These are phyloP conservation scores for Vaccinium vitisidaea DNA, from an alignment of 148 eudicot genomes.

Conservation along the genomic window DNA sequence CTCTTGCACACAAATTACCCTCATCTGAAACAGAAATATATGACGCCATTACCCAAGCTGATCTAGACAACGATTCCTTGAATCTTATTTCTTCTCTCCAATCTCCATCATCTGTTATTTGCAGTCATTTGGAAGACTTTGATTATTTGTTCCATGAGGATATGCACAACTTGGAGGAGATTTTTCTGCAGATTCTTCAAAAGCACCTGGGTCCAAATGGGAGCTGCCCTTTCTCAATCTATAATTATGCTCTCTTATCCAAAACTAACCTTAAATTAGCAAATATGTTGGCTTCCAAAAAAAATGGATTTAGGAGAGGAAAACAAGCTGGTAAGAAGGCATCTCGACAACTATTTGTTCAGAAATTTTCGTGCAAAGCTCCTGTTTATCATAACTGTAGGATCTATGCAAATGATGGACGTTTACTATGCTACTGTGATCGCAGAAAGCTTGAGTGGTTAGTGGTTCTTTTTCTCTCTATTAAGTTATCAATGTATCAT, in stretches of 20 bases:
- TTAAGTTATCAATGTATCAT: not conserved
- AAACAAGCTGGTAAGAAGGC: constrained; percentile 55
- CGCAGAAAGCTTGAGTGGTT: constrained; percentile 95
- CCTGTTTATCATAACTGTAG: constrained; percentile 97
- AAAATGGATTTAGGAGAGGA: constrained; percentile 47
- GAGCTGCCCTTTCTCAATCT: constrained; percentile 72
- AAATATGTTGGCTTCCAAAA: constrained; percentile 37
- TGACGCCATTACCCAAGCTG: constrained; percentile 52
- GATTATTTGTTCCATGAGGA: constrained; percentile 43
- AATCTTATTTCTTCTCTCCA: constrained; percentile 25
- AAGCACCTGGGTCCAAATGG: constrained; percentile 72
- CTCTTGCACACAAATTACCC: constrained; percentile 68
- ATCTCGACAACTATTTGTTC: constrained; percentile 82
- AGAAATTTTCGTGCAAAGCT: constrained; percentile 95
- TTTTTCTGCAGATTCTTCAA: constrained; percentile 47
- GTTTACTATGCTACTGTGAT: constrained; percentile 90
- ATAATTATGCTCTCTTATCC: constrained; percentile 64
- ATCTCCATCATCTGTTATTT: constrained; percentile 71
- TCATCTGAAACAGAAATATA: constrained; percentile 46
- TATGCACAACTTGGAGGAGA: constrained; percentile 39
- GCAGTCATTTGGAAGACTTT: constrained; percentile 75
- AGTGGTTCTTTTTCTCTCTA: constrained; percentile 27
- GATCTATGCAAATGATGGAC: constrained; percentile 94
- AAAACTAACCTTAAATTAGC: constrained; percentile 44
- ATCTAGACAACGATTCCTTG: constrained; percentile 44